These are phyloP conservation scores for Crithidia acanthocephali DNA, from an alignment of 208 protist species.

Conservation along the genomic window DNA sequence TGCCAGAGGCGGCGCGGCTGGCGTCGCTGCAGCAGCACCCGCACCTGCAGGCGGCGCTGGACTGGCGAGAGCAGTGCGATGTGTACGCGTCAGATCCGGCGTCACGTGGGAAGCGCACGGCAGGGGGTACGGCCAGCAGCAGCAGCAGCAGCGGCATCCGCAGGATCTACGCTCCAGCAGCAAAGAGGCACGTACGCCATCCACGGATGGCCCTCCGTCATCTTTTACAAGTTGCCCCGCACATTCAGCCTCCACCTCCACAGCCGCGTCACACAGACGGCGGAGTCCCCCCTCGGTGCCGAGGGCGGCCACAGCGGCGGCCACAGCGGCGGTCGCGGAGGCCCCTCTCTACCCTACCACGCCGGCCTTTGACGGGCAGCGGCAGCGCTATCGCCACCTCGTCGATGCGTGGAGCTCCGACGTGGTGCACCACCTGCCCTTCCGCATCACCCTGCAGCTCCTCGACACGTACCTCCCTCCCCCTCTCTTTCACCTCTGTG, in stretches of 20 bases:
- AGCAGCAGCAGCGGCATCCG: constrained; percentile 1
- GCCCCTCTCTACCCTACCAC: constrained; percentile 3
- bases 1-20: constrained; percentile 19
- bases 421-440: constrained; percentile 31
- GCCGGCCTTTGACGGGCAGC: neutral
- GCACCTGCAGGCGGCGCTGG: constrained; percentile 15
- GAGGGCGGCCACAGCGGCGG: neutral
- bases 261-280: neutral
- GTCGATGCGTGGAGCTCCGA: constrained; percentile 30
- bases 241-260: neutral
- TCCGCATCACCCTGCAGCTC: constrained; percentile 52
- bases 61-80: constrained; percentile 23
- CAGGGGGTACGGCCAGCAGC: neutral
- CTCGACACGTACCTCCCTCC: constrained; percentile 66
- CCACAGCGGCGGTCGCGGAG: neutral
- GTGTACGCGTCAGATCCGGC: neutral
- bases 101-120: neutral
- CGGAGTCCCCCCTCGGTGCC: neutral
- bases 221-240: neutral
- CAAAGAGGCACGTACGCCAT: neutral
- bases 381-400: constrained; percentile 12
- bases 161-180: too few relatives aligned
- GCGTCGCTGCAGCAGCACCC: constrained; percentile 24
- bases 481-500: constrained; percentile 29
- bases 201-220: neutral